Base-by-base conservation (phyloP, 2,329 filamentous ascomycete genomes). In the Xylariaceae sp. region DNA sequence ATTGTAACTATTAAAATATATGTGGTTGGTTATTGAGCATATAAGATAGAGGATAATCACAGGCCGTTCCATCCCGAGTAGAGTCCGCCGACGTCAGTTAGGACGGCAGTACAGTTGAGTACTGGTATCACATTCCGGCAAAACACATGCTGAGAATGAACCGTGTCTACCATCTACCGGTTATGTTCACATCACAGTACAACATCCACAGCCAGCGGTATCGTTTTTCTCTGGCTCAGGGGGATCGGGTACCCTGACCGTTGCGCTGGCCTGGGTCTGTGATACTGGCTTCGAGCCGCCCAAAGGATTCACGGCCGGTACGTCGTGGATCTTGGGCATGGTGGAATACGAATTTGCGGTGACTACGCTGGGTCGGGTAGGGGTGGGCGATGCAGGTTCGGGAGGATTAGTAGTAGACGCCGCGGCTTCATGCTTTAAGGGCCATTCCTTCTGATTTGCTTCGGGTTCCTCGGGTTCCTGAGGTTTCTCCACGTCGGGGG, bases 171-270 rank as follows among this genome's bases (percentile, higher is more conserved):
- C 19, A 19, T 19, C 19, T 19, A 19, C 19, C 51, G 52, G 51
- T 37, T 46, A 52, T 59, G 55, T 54, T 51, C 76, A 90, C 87
- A 90, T 90, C 62, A 91, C 80, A 58, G 89, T 75, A 71, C 87
- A 91, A 70, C 86, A 88, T 55, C 81, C 84, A 62, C 86, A 86
- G 8, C 82, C 80, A 60, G 77, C 80, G 64, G 83, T 77, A 63
- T 82, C 77, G 63, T 77, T 74, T 62, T 78, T 72, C 58, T 73
- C 69, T 51, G 81, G 53, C 46, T 60, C 77, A 56, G 74, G 74
- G 3, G 78, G 74, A 47, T 84, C 78, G 32, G 80, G 79, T 29
- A 82, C 68, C 58, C 77, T 65, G 3, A 65, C 58, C 31, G 58
- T 62, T 44, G 55, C 75, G 44, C 79, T 74, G 4, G 78, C 73